Base-by-base conservation (phyloP, 495 filamentous ascomycete genomes). In the Penicillium manginii region DNA sequence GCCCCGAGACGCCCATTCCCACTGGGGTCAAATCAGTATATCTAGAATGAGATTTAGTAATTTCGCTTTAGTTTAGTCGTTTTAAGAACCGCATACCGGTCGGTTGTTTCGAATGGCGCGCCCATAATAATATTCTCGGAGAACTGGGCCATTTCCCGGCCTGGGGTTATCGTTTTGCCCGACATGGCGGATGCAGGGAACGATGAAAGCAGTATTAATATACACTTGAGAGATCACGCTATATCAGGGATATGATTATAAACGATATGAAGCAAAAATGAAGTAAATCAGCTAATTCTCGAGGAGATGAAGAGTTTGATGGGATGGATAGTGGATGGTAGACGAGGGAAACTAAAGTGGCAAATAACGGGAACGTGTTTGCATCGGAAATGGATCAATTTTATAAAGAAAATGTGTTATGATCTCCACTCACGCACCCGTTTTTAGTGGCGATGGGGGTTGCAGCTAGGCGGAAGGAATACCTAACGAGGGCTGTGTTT, bases 71-170 rank as follows among this genome's bases (percentile, higher is more conserved):
- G 11, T n/a, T 10, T 12, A 37, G 15, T n/a, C 6, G 26, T 45
- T 33, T 19, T 21, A 23, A n/a, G 32, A n/a, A 15, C 18, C 37
- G 19, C 49, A 46, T 51, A 97, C 92, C 94, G 88, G 79, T 92
- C 96, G 54, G 94, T 98, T 73, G 97, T 98, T 81, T 98, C 94
- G 68, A 98, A 98, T 57, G 91, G 93, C 22, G 92, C 96, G 70
- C 94, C 94, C 74, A 98, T 96, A 73, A 98, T 96, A 84, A 93
- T 90, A 65, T 91, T 92, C 73, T 92, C 89, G 60, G 97, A 90
- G 78, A 98, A 98, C 83, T 96, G 92, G 69, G 92, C 92, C 93
- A 97, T 96, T 12, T 54, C 61, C 35, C 59, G 55, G 17, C 63
- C 66, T 10, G 45, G 40, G 26, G 54, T 51, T n/a, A 57, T 42